Conservation (phyloP, 352 stramenopile species). For the Blastocystis sp. region DNA sequence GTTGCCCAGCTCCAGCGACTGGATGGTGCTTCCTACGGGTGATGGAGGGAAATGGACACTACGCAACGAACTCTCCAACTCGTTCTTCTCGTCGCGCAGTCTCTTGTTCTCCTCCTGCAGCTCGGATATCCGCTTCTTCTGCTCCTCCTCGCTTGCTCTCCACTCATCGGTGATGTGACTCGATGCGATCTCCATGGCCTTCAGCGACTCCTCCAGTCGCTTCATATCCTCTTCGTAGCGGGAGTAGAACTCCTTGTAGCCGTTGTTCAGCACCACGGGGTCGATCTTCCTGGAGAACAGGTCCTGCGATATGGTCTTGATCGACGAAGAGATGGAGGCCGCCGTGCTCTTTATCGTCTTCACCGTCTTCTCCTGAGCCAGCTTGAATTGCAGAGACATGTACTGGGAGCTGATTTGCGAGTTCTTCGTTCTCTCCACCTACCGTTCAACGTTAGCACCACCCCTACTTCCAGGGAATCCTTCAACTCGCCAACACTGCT, state of each 20-base stretch:
- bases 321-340: constrained; percentile 15
- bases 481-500: neutral
- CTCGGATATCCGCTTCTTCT: constrained; percentile 3
- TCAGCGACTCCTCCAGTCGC: neutral
- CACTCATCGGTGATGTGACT: constrained; percentile 10
- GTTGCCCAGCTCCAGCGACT: constrained; percentile 34
- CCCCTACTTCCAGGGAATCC: constrained; percentile 29
- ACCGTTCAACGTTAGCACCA: neutral
- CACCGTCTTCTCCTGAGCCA: constrained; percentile 36
- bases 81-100: constrained; percentile 38
- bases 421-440: constrained; percentile 40
- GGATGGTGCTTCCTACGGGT: constrained; percentile 29
- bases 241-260: constrained; percentile 41
- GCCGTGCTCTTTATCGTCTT: constrained; percentile 63
- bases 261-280: neutral
- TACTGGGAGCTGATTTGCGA: constrained; percentile 59
- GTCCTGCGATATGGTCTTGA: constrained; percentile 16
- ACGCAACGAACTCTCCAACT: constrained; percentile 36
- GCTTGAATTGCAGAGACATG: constrained; percentile 59
- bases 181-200: neutral
- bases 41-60: neutral
- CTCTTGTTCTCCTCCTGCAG: constrained; percentile 21
- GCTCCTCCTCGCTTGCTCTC: constrained; percentile 49
- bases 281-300: constrained; percentile 19
- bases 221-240: constrained; percentile 58